These are phyloP conservation scores for Coniochaeta pulveracea DNA, from an alignment of 2,329 filamentous ascomycete species.

Conservation along the genomic window DNA sequence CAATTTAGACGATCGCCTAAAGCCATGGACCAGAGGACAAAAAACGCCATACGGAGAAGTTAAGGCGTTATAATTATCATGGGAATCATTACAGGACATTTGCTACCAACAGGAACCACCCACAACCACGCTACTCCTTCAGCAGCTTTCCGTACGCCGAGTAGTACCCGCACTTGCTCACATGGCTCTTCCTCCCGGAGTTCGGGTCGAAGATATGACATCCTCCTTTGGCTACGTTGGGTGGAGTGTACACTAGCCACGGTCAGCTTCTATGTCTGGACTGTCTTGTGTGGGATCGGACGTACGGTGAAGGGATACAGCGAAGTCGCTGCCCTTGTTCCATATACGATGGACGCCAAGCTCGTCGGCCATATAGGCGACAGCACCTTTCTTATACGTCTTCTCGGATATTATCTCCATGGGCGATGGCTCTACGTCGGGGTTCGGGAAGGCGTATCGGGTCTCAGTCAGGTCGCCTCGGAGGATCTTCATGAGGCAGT, in stretches of 20 bases:
- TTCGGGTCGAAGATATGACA: constrained; percentile 71
- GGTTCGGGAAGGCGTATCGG: constrained; percentile 59
- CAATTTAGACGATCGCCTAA: too few relatives aligned
- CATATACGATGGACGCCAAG: constrained; percentile 76
- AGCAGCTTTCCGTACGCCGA: constrained; percentile 47
- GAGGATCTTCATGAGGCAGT: constrained; percentile 87
- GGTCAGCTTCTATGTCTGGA: constrained; percentile 5
- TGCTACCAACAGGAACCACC: too few relatives aligned
- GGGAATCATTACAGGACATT: neutral
- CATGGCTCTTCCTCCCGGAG: constrained; percentile 63
- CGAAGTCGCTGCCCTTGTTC: constrained; percentile 65
- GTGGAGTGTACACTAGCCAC: constrained; percentile 64
- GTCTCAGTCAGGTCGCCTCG: constrained; percentile 72
- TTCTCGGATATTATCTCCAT: constrained; percentile 57
- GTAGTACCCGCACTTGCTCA: constrained; percentile 61
- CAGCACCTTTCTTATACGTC: constrained; percentile 57
- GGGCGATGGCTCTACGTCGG: constrained; percentile 34
- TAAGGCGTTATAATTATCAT: too few relatives aligned
- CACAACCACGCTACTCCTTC: constrained; percentile 15
- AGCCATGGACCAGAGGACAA: too few relatives aligned
- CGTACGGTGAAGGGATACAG: constrained; percentile 68
- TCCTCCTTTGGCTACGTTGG: constrained; percentile 73
- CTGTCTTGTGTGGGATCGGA: neutral
- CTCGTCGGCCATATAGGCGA: constrained; percentile 87
- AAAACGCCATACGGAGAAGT: constrained; percentile 4